Evolutionary conservation across 2,329 filamentous ascomycete species (phyloP).

Genomic region (Penicillium verrucosum): DNA sequence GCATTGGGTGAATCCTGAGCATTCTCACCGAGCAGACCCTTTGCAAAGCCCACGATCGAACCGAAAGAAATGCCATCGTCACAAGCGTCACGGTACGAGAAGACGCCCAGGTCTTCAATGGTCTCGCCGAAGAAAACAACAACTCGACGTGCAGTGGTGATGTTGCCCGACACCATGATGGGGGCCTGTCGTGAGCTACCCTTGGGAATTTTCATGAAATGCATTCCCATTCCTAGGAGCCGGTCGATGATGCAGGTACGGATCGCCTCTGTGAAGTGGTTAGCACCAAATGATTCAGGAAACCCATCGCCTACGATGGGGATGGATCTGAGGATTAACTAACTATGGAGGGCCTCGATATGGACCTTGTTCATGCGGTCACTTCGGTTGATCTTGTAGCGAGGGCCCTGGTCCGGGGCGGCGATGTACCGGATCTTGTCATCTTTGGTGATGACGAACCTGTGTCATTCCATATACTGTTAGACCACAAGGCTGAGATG

Average conservation of each 20-base stretch:
- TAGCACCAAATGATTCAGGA: neutral
- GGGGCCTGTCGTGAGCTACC: constrained; percentile 56
- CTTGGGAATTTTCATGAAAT: constrained; percentile 61
- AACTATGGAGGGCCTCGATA: constrained; percentile 70
- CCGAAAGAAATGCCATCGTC: constrained; percentile 66
- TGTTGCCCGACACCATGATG: constrained; percentile 62
- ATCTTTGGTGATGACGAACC: constrained; percentile 73
- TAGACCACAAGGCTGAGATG: neutral
- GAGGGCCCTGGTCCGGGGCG: constrained; percentile 68
- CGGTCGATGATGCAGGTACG: constrained; percentile 60
- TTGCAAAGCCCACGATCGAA: constrained; percentile 64
- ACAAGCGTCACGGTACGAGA: constrained; percentile 66
- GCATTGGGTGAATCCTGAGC: constrained; percentile 26
- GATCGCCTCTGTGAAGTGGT: constrained; percentile 46
- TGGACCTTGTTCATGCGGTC: constrained; percentile 74
- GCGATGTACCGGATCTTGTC: constrained; percentile 71
- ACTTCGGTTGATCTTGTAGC: constrained; percentile 68
- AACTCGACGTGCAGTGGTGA: constrained; percentile 59
- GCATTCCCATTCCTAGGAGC: constrained; percentile 59
- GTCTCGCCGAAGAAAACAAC: constrained; percentile 73
- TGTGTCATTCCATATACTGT: constrained; percentile 32
- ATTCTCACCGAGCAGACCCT: constrained; percentile 37
- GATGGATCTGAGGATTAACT: neutral
- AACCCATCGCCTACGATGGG: neutral
- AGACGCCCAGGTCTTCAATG: constrained; percentile 68